Conservation (phyloP, 352 stramenopile genomes). For the Phytophthora niederhauseri region DNA sequence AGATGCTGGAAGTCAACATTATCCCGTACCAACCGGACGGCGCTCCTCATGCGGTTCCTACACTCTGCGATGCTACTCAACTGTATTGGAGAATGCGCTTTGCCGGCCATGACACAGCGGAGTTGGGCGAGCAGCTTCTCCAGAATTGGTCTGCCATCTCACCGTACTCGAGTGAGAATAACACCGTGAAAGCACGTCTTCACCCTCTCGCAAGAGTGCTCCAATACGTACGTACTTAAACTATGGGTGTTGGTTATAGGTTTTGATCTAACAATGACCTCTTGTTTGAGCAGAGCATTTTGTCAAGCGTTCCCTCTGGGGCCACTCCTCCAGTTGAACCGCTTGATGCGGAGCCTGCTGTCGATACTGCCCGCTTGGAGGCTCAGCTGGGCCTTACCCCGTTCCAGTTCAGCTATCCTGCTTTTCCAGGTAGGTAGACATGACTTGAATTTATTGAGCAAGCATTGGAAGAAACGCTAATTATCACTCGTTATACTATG, state of each 20-base stretch:
- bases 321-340: slow-evolving; percentile 31
- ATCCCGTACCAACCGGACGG: slow-evolving; percentile 49
- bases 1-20: slow-evolving; percentile 83
- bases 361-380: slow-evolving; percentile 52
- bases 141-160: slow-evolving; percentile 52
- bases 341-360: slow-evolving; percentile 26
- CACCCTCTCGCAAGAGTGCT: slow-evolving; percentile 58
- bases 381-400: slow-evolving; percentile 44
- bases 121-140: slow-evolving; percentile 63
- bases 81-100: slow-evolving; percentile 88
- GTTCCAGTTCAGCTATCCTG: slow-evolving; percentile 68
- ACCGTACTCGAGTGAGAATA: slow-evolving; percentile 27
- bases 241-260: neutral
- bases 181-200: slow-evolving; percentile 35
- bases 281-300: slow-evolving; percentile 52
- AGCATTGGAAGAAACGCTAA: neutral
- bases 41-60: slow-evolving; percentile 51
- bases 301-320: slow-evolving; percentile 49
- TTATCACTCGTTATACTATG: neutral
- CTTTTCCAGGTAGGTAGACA: slow-evolving; percentile 22
- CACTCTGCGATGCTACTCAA: slow-evolving; percentile 78
- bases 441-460: neutral
- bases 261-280: slow-evolving; percentile 8
- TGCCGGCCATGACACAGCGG: slow-evolving; percentile 58
- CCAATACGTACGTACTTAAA: slow-evolving; percentile 54